These are phyloP conservation scores for Plasmodium malariae DNA, from an alignment of 169 alveolate genomes.

Conservation along the genomic window DNA sequence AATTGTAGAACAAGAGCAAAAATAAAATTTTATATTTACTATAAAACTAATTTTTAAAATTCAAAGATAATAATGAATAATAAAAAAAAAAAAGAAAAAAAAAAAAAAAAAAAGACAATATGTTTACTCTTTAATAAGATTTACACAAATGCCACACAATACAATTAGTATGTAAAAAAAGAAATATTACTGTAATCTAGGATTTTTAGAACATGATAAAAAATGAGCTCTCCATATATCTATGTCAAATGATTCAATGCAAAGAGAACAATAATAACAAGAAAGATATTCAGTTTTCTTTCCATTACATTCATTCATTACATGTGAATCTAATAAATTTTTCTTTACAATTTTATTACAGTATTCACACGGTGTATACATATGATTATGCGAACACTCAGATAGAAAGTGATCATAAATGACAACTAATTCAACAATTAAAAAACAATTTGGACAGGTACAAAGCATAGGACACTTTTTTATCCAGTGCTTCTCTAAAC, in stretches of 20 bases:
- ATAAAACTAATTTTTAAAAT: constrained; percentile 11
- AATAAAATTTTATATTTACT: constrained; percentile 9
- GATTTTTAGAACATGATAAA: constrained; percentile 73
- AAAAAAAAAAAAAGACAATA: constrained; percentile 10
- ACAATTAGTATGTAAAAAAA: constrained; percentile 9
- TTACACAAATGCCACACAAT: constrained; percentile 12
- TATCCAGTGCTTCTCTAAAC: constrained; percentile 77
- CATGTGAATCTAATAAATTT: constrained; percentile 64
- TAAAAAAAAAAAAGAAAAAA: constrained; percentile 23
- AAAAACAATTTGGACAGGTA: constrained; percentile 73
- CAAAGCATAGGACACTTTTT: constrained; percentile 76
- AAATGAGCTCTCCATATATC: constrained; percentile 71
- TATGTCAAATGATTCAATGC: constrained; percentile 72
- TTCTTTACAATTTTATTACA: constrained; percentile 59
- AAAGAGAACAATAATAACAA: constrained; percentile 75
- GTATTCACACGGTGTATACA: constrained; percentile 72
- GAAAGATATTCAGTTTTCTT: constrained; percentile 68
- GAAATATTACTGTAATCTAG: constrained; percentile 24
- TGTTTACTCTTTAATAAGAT: not conserved
- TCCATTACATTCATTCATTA: constrained; percentile 67
- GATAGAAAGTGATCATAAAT: constrained; percentile 75
- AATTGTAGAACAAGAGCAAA: constrained; percentile 5
- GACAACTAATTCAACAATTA: constrained; percentile 76
- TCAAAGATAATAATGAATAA: constrained; percentile 7
- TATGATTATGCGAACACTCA: constrained; percentile 73